Conservation (phyloP, 2,329 filamentous ascomycete species). For the Cladosporium oxysporum region DNA sequence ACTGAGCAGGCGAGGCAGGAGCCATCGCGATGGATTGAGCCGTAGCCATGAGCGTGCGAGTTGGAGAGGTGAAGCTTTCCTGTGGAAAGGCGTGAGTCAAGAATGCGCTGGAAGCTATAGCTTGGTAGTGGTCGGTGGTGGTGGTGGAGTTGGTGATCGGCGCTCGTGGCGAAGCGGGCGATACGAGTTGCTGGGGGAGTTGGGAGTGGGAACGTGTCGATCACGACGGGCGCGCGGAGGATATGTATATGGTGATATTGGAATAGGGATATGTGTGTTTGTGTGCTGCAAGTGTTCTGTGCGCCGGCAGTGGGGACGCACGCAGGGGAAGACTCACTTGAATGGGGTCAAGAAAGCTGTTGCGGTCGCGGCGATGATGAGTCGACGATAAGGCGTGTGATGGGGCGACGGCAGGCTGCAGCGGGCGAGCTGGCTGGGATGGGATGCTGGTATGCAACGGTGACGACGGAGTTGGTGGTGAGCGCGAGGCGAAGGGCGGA, state of each 20-base stretch:
- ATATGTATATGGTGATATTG: not conserved
- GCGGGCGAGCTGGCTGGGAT: constrained; percentile 6
- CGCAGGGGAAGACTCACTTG: constrained; percentile 14
- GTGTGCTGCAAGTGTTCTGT: not conserved
- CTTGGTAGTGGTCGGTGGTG: constrained; percentile 4
- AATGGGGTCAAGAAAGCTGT: constrained; percentile 18
- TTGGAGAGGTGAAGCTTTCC: constrained; percentile 37
- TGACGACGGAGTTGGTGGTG: not conserved
- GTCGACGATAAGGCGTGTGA: constrained; percentile 16
- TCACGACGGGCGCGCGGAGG: constrained; percentile 2
- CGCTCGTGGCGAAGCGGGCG: constrained; percentile 9
- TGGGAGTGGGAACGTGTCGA: constrained; percentile 7
- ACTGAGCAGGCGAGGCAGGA: constrained; percentile 35
- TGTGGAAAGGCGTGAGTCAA: constrained; percentile 32
- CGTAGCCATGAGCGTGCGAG: constrained; percentile 35
- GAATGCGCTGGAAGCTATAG: constrained; percentile 3
- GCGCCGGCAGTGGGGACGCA: not conserved
- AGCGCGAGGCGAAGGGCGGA: not conserved
- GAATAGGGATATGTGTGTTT: not conserved
- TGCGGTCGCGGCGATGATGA: constrained; percentile 8
- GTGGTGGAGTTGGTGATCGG: constrained; percentile 3
- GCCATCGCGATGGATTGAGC: constrained; percentile 37
- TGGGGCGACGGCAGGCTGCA: constrained; percentile 12
- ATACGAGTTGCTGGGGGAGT: constrained; percentile 4
- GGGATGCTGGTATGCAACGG: constrained; percentile 9